phyloP scores from a whole-genome alignment of 1,284 basidiomycete species.

The Ceraceosorus guamensis region DNA sequence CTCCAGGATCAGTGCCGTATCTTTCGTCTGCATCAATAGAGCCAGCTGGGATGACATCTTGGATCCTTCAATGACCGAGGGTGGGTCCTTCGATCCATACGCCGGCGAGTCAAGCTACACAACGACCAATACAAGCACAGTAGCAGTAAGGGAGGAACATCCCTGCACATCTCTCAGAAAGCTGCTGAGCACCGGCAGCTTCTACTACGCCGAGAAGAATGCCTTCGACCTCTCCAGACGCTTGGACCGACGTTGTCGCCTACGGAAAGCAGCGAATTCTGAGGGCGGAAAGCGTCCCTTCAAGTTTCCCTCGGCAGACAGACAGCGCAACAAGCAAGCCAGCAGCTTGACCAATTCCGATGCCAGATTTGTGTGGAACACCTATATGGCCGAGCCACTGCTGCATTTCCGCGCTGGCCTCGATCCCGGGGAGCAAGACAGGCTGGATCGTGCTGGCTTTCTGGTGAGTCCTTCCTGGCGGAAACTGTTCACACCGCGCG shows the following conservation, averaged over 20 bases:
- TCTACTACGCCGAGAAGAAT: conserved; percentile 78
- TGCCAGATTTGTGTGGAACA: conserved; percentile 64
- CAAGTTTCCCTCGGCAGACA: conserved; percentile 1
- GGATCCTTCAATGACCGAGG: conserved; percentile 6
- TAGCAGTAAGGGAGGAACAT: conserved; percentile 58
- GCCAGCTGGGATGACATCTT: conserved; percentile 32
- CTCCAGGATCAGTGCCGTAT: conserved; percentile 28
- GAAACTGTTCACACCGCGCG: no score
- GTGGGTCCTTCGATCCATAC: conserved; percentile 20
- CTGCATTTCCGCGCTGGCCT: conserved; percentile 72
- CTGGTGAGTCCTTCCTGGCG: conserved; percentile 1
- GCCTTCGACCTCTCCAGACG: conserved; percentile 67
- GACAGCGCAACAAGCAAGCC: background rate
- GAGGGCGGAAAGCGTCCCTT: conserved; percentile 48
- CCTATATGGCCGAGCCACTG: conserved; percentile 69
- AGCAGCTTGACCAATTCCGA: conserved; percentile 40
- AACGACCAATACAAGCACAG: background rate
- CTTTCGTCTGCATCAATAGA: conserved; percentile 40
- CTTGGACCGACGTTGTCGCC: conserved; percentile 13
- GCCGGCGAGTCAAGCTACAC: conserved; percentile 10
- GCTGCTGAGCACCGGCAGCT: conserved; percentile 81
- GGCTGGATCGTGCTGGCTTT: conserved; percentile 56
- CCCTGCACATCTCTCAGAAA: conserved; percentile 84
- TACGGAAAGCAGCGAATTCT: background rate
- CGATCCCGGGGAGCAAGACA: conserved; percentile 61